Evolutionary conservation across 1,284 basidiomycete species (phyloP).

Genomic region (Lignosus rhinocerotis): DNA sequence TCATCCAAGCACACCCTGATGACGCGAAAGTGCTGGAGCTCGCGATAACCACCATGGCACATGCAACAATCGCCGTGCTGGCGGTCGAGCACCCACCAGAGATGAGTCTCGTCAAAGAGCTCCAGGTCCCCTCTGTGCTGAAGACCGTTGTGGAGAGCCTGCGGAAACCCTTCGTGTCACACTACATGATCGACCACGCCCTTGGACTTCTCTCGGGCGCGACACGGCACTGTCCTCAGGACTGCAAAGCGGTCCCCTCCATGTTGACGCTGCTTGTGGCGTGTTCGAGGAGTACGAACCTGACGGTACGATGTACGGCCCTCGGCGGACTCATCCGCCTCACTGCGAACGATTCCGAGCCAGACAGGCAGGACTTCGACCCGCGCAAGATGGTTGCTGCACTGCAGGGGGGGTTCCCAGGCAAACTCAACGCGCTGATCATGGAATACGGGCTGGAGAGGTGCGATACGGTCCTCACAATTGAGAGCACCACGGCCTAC

Average conservation of each 20-base stretch:
- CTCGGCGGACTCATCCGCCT: slow-evolving; percentile 55
- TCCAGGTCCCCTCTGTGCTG: slow-evolving; percentile 49
- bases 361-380: slow-evolving; percentile 45
- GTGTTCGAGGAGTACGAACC: slow-evolving; percentile 51
- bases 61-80: slow-evolving; percentile 49
- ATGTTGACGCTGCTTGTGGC: slow-evolving; percentile 53
- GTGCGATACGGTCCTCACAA: slow-evolving; percentile 47
- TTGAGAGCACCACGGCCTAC: slow-evolving; percentile 43
- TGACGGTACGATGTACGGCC: slow-evolving; percentile 48
- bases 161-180: slow-evolving; percentile 44
- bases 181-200: slow-evolving; percentile 51
- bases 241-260: slow-evolving; percentile 43
- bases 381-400: slow-evolving; percentile 43
- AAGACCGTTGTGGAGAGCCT: slow-evolving; percentile 43
- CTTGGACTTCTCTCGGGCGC: slow-evolving; percentile 45
- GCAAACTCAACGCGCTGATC: slow-evolving; percentile 46
- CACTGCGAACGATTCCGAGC: slow-evolving; percentile 42
- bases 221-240: slow-evolving; percentile 44
- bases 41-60: slow-evolving; percentile 51
- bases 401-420: slow-evolving; percentile 43
- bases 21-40: slow-evolving; percentile 52
- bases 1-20: slow-evolving; percentile 50
- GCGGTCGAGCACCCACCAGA: slow-evolving; percentile 41
- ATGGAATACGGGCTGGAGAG: slow-evolving; percentile 47
- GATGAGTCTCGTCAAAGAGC: slow-evolving; percentile 37